Evolutionary conservation across 176 grass and related monocot genomes (phyloP).

Genomic region (Poa annua): DNA sequence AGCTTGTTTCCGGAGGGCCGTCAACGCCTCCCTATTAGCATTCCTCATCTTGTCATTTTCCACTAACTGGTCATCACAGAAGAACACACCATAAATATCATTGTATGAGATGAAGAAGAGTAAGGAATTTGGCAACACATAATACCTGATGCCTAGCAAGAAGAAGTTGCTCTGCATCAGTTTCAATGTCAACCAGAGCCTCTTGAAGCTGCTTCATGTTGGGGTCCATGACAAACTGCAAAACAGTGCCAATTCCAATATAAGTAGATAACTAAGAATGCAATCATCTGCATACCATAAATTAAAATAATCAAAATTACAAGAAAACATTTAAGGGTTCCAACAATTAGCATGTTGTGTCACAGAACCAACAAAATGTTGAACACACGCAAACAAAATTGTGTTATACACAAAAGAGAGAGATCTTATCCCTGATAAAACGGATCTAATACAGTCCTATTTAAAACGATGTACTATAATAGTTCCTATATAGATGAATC

Average conservation of each 20-base stretch:
- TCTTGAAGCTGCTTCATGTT: constrained; percentile 71
- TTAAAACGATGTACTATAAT: not conserved
- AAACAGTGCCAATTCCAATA: constrained; percentile 28
- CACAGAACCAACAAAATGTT: not conserved
- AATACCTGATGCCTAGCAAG: constrained; percentile 87
- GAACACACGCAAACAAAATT: not conserved
- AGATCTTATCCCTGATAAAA: not conserved
- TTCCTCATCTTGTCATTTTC: constrained; percentile 88
- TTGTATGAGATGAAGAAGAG: not conserved
- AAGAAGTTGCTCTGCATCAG: constrained; percentile 78
- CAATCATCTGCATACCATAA: not conserved
- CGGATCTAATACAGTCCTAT: not conserved
- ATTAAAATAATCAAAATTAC: not conserved
- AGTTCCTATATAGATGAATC: not conserved
- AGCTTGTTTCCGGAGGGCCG: constrained; percentile 71
- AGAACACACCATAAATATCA: constrained; percentile 24
- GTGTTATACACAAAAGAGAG: not conserved
- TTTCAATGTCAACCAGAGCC: constrained; percentile 73
- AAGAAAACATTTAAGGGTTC: not conserved
- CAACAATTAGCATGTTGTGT: not conserved
- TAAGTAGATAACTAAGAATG: constrained; percentile 9
- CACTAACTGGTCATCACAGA: constrained; percentile 57
- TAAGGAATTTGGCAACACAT: not conserved
- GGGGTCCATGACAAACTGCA: constrained; percentile 62
- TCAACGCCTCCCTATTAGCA: constrained; percentile 74